Conservation (phyloP, 768 basidiomycete genomes). For the Pisolithus albus region DNA sequence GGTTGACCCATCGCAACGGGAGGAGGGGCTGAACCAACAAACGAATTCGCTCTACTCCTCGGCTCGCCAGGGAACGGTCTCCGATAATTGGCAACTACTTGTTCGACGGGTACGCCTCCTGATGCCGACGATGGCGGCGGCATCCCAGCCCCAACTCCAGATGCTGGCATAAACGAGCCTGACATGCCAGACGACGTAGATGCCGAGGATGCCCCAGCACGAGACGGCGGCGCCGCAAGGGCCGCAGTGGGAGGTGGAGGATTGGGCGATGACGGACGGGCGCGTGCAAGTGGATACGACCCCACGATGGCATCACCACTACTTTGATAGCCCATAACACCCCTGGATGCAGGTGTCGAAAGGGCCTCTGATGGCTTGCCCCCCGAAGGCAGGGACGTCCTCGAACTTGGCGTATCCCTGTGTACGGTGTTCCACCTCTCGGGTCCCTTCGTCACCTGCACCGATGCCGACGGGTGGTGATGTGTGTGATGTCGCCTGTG, state of each 20-base stretch:
- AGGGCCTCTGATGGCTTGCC: too few relatives aligned
- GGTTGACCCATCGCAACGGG: not conserved
- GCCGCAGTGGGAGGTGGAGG: conserved; percentile 49
- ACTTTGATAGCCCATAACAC: conserved; percentile 57
- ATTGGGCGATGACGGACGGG: conserved; percentile 71
- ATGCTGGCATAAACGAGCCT: too few relatives aligned
- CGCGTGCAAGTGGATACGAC: conserved; percentile 53
- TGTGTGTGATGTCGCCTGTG: too few relatives aligned
- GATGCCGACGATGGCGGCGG: conserved; percentile 30
- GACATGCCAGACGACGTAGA: not conserved
- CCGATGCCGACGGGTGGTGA: too few relatives aligned
- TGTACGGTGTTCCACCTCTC: too few relatives aligned
- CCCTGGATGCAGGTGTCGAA: conserved; percentile 10
- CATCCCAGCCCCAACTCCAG: too few relatives aligned
- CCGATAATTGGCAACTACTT: conserved; percentile 70
- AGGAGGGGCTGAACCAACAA: conserved; percentile 27
- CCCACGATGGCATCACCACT: conserved; percentile 80
- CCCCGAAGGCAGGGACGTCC: too few relatives aligned
- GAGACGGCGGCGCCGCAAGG: conserved; percentile 58
- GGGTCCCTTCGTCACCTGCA: too few relatives aligned
- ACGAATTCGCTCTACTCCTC: conserved; percentile 49
- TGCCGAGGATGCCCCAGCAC: conserved; percentile 11
- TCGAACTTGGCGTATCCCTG: too few relatives aligned
- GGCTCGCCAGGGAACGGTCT: conserved; percentile 85
- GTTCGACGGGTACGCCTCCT: conserved; percentile 55